Conservation (phyloP, 1,139 yeast genomes). For the Hanseniaspora gamundiae region DNA sequence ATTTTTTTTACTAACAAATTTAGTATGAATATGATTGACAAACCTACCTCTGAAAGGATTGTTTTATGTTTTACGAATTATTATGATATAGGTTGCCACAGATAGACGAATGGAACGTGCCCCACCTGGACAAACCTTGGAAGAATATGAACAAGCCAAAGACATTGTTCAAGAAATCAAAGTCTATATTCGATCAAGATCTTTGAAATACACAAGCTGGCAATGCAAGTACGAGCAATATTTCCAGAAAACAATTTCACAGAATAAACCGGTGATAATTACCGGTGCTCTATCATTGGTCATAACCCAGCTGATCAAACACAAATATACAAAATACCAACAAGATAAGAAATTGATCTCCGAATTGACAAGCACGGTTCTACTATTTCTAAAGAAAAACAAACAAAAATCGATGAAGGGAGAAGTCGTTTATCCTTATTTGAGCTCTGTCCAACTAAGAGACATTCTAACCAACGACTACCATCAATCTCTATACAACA, state of each 20-base stretch:
- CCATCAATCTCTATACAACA: slow-evolving; percentile 27
- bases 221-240: slow-evolving; percentile 50
- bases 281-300: slow-evolving; percentile 18
- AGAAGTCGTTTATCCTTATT: slow-evolving; percentile 26
- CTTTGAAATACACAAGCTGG: slow-evolving; percentile 51
- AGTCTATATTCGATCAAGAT: slow-evolving; percentile 59
- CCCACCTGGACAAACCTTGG: slow-evolving; percentile 27
- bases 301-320: slow-evolving; percentile 22
- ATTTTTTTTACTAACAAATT: no score
- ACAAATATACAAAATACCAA: slow-evolving; percentile 28
- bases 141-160: slow-evolving; percentile 27
- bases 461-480: slow-evolving; percentile 40
- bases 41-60: no score
- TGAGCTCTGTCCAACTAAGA: slow-evolving; percentile 68
- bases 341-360: slow-evolving; percentile 28
- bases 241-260: slow-evolving; percentile 35
- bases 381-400: slow-evolving; percentile 33
- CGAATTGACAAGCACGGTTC: slow-evolving; percentile 28
- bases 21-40: no score
- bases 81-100: slow-evolving; percentile 19
- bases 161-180: slow-evolving; percentile 23
- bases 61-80: no score
- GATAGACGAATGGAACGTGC: slow-evolving; percentile 20
- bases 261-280: slow-evolving; percentile 32
- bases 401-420: slow-evolving; percentile 17